Percentiles rank a stretch among this genome's conserved stretches.
Evolutionary conservation across 257 asterid genomes (phyloP).

Genomic region (Fraxinus quadrangulata): DNA sequence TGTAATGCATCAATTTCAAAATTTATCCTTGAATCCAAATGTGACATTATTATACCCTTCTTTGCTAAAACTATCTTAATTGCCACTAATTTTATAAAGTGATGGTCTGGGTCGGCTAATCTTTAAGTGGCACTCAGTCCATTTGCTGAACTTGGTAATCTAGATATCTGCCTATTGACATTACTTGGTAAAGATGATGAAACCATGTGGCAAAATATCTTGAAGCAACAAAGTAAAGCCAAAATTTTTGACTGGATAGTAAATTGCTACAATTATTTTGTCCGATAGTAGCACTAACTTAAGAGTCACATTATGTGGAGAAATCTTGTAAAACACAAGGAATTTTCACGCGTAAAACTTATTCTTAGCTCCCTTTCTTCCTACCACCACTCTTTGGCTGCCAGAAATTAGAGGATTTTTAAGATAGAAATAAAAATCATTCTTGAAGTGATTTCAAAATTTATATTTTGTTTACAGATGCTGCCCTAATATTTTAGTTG

Average conservation of each 20-base stretch:
- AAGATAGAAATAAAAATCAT: neutral
- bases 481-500: neutral
- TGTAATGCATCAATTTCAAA: neutral
- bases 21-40: neutral
- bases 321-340: neutral
- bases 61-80: neutral
- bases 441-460: neutral
- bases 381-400: neutral
- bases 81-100: neutral
- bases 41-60: neutral
- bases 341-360: neutral
- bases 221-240: neutral
- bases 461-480: neutral
- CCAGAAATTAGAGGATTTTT: neutral
- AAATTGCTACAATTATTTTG: neutral
- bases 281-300: neutral
- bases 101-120: neutral
- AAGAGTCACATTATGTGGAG: neutral
- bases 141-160: neutral
- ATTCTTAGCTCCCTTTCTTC: neutral
- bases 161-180: neutral
- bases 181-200: neutral
- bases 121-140: neutral
- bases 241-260: neutral
- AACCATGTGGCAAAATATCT: neutral